Conservation (phyloP, 2,329 filamentous ascomycete genomes). For the Penicillium sp. region DNA sequence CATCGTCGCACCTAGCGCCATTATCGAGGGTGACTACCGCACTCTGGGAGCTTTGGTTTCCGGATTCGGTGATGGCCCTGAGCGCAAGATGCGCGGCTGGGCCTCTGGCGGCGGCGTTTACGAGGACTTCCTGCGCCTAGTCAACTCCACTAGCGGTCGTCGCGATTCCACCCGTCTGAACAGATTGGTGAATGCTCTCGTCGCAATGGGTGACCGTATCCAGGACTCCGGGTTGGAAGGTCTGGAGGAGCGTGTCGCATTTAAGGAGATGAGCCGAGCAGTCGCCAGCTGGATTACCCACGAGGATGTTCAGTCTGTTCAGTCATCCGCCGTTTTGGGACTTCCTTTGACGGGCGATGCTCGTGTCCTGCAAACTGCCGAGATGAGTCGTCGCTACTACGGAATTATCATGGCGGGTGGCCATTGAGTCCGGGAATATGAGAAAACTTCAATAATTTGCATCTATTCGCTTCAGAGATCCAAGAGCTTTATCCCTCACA, state of each 20-base stretch:
- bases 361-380: slow-evolving; percentile 68
- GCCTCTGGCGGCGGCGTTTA: slow-evolving; percentile 79
- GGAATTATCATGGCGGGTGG: slow-evolving; percentile 60
- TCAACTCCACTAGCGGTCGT: slow-evolving; percentile 40
- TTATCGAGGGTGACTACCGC: slow-evolving; percentile 80
- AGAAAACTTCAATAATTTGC: background rate
- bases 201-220: slow-evolving; percentile 41
- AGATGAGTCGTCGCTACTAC: slow-evolving; percentile 70
- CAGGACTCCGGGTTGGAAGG: slow-evolving; percentile 54
- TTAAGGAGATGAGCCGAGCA: slow-evolving; percentile 77
- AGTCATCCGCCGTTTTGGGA: slow-evolving; percentile 41
- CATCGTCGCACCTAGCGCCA: slow-evolving; percentile 75
- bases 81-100: slow-evolving; percentile 70
- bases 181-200: slow-evolving; percentile 51
- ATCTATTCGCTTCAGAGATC: slow-evolving; percentile 1
- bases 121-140: slow-evolving; percentile 59
- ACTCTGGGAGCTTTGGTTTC: slow-evolving; percentile 68
- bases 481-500: background rate
- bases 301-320: slow-evolving; percentile 53
- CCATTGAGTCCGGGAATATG: slow-evolving; percentile 24
- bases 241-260: slow-evolving; percentile 67
- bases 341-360: slow-evolving; percentile 68
- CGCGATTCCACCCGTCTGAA: slow-evolving; percentile 46
- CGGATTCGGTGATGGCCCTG: slow-evolving; percentile 66
- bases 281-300: slow-evolving; percentile 68